phyloP scores from a whole-genome alignment of 768 basidiomycete species.

The Lactarius sp. region DNA sequence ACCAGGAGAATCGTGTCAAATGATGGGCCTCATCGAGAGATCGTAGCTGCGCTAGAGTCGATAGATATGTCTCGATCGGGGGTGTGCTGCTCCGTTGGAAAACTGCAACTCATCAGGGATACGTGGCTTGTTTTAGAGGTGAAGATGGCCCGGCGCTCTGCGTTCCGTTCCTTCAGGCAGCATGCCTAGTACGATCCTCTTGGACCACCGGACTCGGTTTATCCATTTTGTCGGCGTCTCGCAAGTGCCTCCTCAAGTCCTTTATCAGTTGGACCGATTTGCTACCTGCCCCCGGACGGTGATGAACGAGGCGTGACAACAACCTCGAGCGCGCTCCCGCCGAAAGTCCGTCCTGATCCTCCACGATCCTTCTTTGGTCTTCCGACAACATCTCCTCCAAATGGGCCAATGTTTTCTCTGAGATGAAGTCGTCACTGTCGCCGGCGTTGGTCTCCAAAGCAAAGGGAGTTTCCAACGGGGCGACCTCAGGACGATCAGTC shows the following conservation, averaged over 20 bases:
- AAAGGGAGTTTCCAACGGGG: neutral
- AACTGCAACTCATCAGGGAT: too few relatives aligned
- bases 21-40: too few relatives aligned
- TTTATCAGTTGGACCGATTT: neutral
- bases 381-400: conserved; percentile 11
- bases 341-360: neutral
- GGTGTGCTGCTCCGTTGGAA: neutral
- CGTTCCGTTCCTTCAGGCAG: neutral
- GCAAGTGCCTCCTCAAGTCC: neutral
- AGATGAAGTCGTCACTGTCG: neutral
- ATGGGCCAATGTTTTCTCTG: neutral
- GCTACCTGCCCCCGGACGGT: neutral
- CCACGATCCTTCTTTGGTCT: conserved; percentile 6
- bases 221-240: neutral
- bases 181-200: neutral
- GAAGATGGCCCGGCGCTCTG: neutral
- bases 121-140: neutral
- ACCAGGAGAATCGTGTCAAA: too few relatives aligned
- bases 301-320: neutral
- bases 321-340: neutral
- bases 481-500: neutral
- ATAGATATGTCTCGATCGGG: too few relatives aligned
- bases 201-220: neutral
- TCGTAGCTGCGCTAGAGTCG: too few relatives aligned
- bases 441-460: neutral